Conservation (phyloP, 1,284 basidiomycete species). For the Naganishia sp. region DNA sequence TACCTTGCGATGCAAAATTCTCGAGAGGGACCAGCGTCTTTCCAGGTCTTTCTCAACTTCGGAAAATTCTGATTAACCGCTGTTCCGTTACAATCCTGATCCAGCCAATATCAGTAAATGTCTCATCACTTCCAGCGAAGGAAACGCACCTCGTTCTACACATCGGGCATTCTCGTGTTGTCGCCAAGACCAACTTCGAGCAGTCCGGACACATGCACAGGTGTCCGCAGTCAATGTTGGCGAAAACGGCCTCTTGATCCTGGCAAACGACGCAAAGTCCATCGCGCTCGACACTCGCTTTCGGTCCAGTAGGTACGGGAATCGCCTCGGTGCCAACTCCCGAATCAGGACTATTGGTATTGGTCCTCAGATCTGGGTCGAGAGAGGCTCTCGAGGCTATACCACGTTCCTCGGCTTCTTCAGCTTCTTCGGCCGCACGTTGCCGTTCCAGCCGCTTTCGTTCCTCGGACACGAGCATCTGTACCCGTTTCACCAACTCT, state of each 20-base stretch:
- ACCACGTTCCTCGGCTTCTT: slow-evolving; percentile 30
- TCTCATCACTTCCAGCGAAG: not conserved
- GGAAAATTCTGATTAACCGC: slow-evolving; percentile 69
- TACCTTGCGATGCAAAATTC: too few species aligned
- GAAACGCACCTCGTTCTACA: slow-evolving; percentile 77
- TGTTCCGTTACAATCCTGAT: slow-evolving; percentile 61
- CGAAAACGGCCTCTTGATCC: slow-evolving; percentile 85
- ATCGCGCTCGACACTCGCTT: slow-evolving; percentile 61
- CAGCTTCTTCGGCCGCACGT: slow-evolving; percentile 50
- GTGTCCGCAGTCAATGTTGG: slow-evolving; percentile 92
- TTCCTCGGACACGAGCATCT: slow-evolving; percentile 67
- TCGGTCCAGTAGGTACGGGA: slow-evolving; percentile 47
- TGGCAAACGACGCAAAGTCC: slow-evolving; percentile 86
- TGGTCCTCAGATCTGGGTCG: not conserved
- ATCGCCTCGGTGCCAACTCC: not conserved
- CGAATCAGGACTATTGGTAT: slow-evolving; percentile 1
- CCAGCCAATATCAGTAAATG: not conserved
- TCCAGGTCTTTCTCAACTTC: slow-evolving; percentile 34
- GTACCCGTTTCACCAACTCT: slow-evolving; percentile 71
- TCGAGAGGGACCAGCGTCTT: too few species aligned
- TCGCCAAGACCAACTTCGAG: slow-evolving; percentile 77
- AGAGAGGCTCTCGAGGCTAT: not conserved
- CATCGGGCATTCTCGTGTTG: slow-evolving; percentile 77
- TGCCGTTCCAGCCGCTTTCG: slow-evolving; percentile 53
- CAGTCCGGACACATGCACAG: slow-evolving; percentile 78